Percentiles rank a stretch among this genome's conserved stretches.
phyloP scores from a whole-genome alignment of 2,329 filamentous ascomycete species.

The Paecilomyces niveus region DNA sequence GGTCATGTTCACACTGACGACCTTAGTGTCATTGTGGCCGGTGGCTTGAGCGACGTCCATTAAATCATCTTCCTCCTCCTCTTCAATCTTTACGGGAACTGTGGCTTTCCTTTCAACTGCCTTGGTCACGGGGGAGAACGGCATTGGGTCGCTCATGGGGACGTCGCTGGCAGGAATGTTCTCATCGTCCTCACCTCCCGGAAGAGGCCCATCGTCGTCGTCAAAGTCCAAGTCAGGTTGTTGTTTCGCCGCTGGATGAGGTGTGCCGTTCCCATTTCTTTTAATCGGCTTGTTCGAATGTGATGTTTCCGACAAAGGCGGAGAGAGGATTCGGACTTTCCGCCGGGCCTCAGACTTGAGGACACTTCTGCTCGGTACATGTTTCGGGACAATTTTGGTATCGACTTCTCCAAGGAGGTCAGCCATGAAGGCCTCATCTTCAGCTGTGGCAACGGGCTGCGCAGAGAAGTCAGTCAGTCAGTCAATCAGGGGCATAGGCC shows the following conservation, averaged over 20 bases:
- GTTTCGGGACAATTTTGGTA: slow-evolving; percentile 58
- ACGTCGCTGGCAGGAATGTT: slow-evolving; percentile 38
- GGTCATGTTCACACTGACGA: slow-evolving; percentile 73
- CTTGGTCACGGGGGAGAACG: slow-evolving; percentile 79
- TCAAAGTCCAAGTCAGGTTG: slow-evolving; percentile 34
- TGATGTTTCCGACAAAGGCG: slow-evolving; percentile 53
- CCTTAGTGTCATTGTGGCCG: slow-evolving; percentile 55
- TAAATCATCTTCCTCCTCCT: slow-evolving; percentile 66
- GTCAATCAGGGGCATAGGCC: neutral
- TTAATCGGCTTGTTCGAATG: slow-evolving; percentile 46
- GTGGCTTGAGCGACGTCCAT: slow-evolving; percentile 79
- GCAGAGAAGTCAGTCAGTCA: slow-evolving; percentile 16
- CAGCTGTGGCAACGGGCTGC: slow-evolving; percentile 70
- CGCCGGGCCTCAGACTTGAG: slow-evolving; percentile 69
- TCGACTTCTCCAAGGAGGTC: slow-evolving; percentile 84
- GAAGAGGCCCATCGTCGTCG: slow-evolving; percentile 51
- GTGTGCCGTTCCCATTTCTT: slow-evolving; percentile 36
- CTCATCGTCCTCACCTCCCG: slow-evolving; percentile 58
- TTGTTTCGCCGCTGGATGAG: slow-evolving; percentile 37
- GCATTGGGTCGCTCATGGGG: slow-evolving; percentile 79
- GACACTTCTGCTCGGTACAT: slow-evolving; percentile 51
- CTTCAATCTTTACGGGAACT: slow-evolving; percentile 51
- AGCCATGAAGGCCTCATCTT: slow-evolving; percentile 81
- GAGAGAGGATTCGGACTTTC: slow-evolving; percentile 74
- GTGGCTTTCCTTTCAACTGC: slow-evolving; percentile 64